Evolutionary conservation across 2,329 filamentous ascomycete genomes (phyloP), one percentile per base, ranked within the genome.

Genomic region (Akanthomyces dipterigenus): DNA sequence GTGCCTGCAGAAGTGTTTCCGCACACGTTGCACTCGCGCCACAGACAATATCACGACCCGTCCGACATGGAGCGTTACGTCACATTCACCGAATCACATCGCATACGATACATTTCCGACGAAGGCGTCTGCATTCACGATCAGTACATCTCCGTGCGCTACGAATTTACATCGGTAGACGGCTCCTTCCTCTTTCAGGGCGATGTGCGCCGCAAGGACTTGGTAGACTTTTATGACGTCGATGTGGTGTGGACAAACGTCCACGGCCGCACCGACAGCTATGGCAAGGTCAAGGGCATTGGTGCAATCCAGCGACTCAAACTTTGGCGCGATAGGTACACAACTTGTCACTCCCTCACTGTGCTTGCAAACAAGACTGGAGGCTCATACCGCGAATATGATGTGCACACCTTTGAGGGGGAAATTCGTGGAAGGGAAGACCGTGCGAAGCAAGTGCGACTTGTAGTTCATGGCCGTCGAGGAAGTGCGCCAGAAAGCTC

Each of bases 211-310:
- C 69, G 72, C 34, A 78, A 78, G 66, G 77, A 81, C 48, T 67
- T 82, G 24, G 66, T 82, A 36, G 79, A 77, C 65, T 82, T 79
- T 68, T 82, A 78, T 61, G 80, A 82, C 62, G 74, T 81, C 36
- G 79, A 82, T 63, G 79, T 82, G 11, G 72, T 80, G 40, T 82
- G 80, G 79, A 80, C 79, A 24, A 80, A 82, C 63, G 69, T 73
- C 4, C 78, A 82, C 63, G 72, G 77, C 51, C 75, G 80, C 43
- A 81, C 78, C 3, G 79, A 82, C 67, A 69, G 74, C 18, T 81
- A 81, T 63, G 80, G 80, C 50, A 80, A 76, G 36, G 75, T 82
- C 14, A 76, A 77, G 61, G 80, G 80, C 22, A 74, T 82, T 59
- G 80, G 78, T 1, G 77, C 79, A 1, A 80, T 82, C 46, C 80